These are phyloP conservation scores for Cyberlindnera maclurae DNA, from an alignment of 805 yeast species.

Conservation along the genomic window DNA sequence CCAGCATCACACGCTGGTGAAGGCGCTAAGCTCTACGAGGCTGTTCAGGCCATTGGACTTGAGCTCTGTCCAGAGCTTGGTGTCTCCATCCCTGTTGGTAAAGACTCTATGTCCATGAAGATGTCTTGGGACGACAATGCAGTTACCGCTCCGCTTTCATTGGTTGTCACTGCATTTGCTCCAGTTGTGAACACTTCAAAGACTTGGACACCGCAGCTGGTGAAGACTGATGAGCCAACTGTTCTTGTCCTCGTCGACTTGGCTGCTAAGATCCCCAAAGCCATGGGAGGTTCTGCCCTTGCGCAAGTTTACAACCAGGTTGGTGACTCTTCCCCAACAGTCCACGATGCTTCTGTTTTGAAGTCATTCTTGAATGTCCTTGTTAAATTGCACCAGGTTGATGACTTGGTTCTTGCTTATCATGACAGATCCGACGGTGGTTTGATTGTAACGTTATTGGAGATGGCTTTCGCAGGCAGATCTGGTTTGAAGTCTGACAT, in stretches of 20 bases:
- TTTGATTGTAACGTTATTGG: slow-evolving; percentile 71
- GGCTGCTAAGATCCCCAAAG: slow-evolving; percentile 41
- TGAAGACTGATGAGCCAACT: slow-evolving; percentile 43
- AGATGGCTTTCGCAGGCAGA: slow-evolving; percentile 97
- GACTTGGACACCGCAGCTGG: slow-evolving; percentile 92
- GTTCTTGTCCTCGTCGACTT: slow-evolving; percentile 76
- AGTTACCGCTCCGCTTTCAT: slow-evolving; percentile 92
- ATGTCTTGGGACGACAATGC: slow-evolving; percentile 94
- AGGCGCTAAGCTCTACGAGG: slow-evolving; percentile 91
- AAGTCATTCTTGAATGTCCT: slow-evolving; percentile 66
- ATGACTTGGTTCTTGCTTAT: slow-evolving; percentile 65
- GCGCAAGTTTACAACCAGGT: slow-evolving; percentile 90
- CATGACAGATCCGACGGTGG: slow-evolving; percentile 99
- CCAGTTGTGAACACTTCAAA: slow-evolving; percentile 77
- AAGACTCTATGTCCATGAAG: slow-evolving; percentile 98
- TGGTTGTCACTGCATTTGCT: slow-evolving; percentile 86
- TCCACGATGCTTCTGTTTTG: slow-evolving; percentile 56
- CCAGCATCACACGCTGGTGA: slow-evolving; percentile 94
- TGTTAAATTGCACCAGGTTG: slow-evolving; percentile 59
- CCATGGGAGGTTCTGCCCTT: slow-evolving; percentile 90
- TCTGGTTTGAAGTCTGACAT: slow-evolving; percentile 63
- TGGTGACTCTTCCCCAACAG: slow-evolving; percentile 80
- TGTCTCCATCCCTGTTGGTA: slow-evolving; percentile 92
- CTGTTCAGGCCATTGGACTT: slow-evolving; percentile 92
- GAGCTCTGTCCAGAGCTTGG: slow-evolving; percentile 93